Conservation (phyloP, 1,284 basidiomycete species). For the Meira nashicola region DNA sequence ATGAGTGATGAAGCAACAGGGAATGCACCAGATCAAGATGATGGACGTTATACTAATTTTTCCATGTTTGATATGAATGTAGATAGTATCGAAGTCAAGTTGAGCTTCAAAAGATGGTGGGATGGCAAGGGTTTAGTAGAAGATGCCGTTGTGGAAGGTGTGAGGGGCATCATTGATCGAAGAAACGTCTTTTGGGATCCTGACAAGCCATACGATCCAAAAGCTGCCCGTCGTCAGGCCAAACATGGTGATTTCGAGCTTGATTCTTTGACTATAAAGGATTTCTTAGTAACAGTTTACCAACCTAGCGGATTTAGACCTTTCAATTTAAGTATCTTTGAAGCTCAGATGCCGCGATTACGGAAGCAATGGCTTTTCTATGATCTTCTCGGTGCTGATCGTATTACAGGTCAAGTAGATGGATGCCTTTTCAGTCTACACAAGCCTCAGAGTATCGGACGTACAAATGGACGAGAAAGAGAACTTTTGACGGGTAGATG, state of each 20-base stretch:
- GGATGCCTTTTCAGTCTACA: conserved; percentile 96
- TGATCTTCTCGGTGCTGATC: conserved; percentile 74
- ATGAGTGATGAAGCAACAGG: conserved; percentile 36
- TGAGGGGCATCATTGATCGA: conserved; percentile 86
- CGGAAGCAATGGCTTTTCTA: conserved; percentile 94
- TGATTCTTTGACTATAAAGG: conserved; percentile 80
- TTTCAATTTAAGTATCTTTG: conserved; percentile 84
- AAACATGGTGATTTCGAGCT: conserved; percentile 85
- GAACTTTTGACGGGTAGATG: conserved; percentile 65
- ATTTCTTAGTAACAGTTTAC: conserved; percentile 88
- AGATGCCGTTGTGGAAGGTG: conserved; percentile 85
- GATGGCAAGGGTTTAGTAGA: conserved; percentile 91
- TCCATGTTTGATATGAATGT: conserved; percentile 52
- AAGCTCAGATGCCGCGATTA: conserved; percentile 77
- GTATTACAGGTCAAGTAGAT: conserved; percentile 93
- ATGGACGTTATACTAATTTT: conserved; percentile 32
- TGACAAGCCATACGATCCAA: conserved; percentile 70
- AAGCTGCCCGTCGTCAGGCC: conserved; percentile 69
- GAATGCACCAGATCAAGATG: conserved; percentile 27
- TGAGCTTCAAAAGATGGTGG: conserved; percentile 88
- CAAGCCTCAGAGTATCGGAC: conserved; percentile 89
- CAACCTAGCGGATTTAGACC: conserved; percentile 89
- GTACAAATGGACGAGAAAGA: conserved; percentile 68
- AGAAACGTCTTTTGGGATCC: conserved; percentile 84
- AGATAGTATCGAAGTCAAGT: conserved; percentile 89